Evolutionary conservation across 169 alveolate species (phyloP).

Genomic region (Plasmodium gonderi): DNA sequence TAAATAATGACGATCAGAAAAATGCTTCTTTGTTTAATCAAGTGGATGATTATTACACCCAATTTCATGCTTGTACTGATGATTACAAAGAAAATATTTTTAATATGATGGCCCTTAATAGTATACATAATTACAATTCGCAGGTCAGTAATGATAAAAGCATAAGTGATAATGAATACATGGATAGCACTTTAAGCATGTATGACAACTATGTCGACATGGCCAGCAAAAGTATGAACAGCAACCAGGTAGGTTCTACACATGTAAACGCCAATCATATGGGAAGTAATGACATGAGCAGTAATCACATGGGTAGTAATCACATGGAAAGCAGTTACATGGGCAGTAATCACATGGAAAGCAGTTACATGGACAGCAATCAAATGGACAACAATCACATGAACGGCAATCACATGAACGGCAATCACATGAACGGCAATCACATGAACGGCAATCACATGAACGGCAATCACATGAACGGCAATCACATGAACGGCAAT

Average conservation of each 20-base stretch:
- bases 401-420: neutral
- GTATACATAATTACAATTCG: constrained; percentile 6
- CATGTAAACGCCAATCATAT: neutral
- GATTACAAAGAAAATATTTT: constrained; percentile 42
- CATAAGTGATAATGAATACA: constrained; percentile 1
- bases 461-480: neutral
- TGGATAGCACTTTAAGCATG: neutral
- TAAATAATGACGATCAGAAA: neutral
- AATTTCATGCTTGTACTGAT: constrained; percentile 6
- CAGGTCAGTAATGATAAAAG: constrained; percentile 2
- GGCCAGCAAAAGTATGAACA: neutral
- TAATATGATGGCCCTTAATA: constrained; percentile 36
- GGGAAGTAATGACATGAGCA: neutral
- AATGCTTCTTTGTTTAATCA: neutral
- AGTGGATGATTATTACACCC: constrained; percentile 20
- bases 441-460: neutral
- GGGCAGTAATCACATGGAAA: neutral
- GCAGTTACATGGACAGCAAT: neutral
- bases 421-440: neutral
- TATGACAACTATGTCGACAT: neutral
- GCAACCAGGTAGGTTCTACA: neutral
- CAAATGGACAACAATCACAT: neutral
- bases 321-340: neutral
- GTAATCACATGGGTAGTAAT: neutral
- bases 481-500: neutral